These are phyloP conservation scores for Cryptococcus maquisensis DNA, from an alignment of 1,284 basidiomycete genomes.

Conservation along the genomic window DNA sequence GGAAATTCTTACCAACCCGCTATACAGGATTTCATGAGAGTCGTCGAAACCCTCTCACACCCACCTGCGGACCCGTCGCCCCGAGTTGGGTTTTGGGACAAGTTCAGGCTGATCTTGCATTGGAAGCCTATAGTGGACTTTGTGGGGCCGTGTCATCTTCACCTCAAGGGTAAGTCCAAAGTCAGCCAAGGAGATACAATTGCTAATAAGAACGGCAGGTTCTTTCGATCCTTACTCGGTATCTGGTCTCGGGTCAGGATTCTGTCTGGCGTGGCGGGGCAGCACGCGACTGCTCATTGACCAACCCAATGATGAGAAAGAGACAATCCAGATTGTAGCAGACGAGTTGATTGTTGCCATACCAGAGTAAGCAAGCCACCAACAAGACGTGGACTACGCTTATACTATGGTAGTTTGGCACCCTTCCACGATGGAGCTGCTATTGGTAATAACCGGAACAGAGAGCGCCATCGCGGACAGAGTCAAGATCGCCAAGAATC, in stretches of 20 bases:
- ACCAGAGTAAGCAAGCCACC: constrained; percentile 71
- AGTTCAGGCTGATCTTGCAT: constrained; percentile 77
- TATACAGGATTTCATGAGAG: constrained; percentile 78
- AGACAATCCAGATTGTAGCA: constrained; percentile 79
- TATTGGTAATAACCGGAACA: constrained; percentile 36
- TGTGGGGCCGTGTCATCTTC: constrained; percentile 67
- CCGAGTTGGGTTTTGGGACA: constrained; percentile 92
- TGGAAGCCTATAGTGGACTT: constrained; percentile 75
- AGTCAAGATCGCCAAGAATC: constrained; percentile 1
- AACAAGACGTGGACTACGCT: background rate
- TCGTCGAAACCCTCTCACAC: constrained; percentile 77
- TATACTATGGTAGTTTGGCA: constrained; percentile 37
- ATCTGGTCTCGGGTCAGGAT: constrained; percentile 75
- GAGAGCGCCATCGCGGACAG: background rate
- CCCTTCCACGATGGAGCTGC: constrained; percentile 52
- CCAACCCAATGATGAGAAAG: constrained; percentile 67
- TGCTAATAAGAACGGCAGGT: constrained; percentile 53
- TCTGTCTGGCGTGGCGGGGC: constrained; percentile 80
- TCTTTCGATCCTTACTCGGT: constrained; percentile 77
- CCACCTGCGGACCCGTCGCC: constrained; percentile 82
- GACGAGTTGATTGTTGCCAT: constrained; percentile 75
- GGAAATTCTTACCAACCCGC: constrained; percentile 82
- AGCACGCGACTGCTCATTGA: constrained; percentile 70
- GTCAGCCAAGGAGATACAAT: background rate
- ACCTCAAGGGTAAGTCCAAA: constrained; percentile 67